Conservation (phyloP, 202 grass and related monocot genomes). For the Zizania palustris region DNA sequence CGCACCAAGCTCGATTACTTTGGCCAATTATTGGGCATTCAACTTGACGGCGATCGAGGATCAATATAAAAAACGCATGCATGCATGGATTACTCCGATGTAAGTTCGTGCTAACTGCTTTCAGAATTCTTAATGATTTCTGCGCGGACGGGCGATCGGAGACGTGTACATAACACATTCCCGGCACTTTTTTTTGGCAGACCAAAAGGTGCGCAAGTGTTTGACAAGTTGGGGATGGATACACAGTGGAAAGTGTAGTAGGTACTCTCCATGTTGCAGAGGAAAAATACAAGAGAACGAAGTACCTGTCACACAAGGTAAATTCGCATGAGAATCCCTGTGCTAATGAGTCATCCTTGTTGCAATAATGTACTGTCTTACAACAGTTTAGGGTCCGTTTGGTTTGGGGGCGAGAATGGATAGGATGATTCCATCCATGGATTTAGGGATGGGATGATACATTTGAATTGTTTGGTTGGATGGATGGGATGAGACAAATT, state of each 20-base stretch:
- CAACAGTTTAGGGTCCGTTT: neutral
- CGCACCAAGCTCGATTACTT: slow-evolving; percentile 2
- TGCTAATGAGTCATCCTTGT: neutral
- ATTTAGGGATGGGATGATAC: no score
- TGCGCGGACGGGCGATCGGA: neutral
- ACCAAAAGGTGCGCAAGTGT: neutral
- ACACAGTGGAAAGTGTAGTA: neutral
- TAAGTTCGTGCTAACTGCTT: neutral
- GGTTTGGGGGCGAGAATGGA: no score
- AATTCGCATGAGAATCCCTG: neutral
- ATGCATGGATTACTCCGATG: neutral
- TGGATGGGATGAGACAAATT: no score
- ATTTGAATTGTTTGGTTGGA: no score
- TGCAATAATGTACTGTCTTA: no score
- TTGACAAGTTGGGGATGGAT: slow-evolving; percentile 1
- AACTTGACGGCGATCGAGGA: neutral
- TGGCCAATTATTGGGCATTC: slow-evolving; percentile 28
- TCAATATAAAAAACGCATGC: neutral
- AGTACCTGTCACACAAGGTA: neutral
- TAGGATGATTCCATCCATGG: no score
- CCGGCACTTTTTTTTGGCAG: neutral
- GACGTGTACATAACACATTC: neutral
- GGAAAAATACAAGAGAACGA: neutral
- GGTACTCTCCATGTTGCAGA: neutral
- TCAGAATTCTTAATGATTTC: neutral